phyloP scores from a whole-genome alignment of 805 yeast genomes.

The Candida vaughaniae region DNA sequence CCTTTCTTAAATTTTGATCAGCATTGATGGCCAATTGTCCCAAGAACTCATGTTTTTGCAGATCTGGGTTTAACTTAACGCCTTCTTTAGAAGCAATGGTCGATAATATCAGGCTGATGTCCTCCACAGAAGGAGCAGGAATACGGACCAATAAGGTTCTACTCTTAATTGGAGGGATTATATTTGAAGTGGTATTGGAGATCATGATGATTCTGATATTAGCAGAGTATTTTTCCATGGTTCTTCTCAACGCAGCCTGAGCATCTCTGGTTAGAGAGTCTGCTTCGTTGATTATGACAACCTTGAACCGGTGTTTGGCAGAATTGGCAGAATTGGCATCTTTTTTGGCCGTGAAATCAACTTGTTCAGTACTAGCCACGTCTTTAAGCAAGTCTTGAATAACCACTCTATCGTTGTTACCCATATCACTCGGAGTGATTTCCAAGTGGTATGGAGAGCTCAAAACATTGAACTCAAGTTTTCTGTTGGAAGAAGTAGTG shows the following conservation, averaged over 20 bases:
- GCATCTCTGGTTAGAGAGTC: constrained; percentile 89
- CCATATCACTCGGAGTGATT: constrained; percentile 96
- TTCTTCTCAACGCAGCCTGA: constrained; percentile 91
- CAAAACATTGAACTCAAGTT: constrained; percentile 89
- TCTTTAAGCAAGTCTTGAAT: constrained; percentile 93
- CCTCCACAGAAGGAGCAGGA: constrained; percentile 70
- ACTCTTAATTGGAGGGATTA: constrained; percentile 91
- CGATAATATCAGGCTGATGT: constrained; percentile 54
- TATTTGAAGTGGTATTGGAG: constrained; percentile 87
- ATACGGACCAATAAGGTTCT: constrained; percentile 87
- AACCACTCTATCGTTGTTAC: constrained; percentile 91
- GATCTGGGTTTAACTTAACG: constrained; percentile 37
- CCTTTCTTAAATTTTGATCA: constrained; percentile 73
- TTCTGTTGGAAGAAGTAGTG: constrained; percentile 68
- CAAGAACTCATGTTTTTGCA: constrained; percentile 36
- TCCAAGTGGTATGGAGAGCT: constrained; percentile 89
- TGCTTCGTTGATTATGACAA: constrained; percentile 88
- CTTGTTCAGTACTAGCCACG: constrained; percentile 92
- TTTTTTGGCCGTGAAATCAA: constrained; percentile 61
- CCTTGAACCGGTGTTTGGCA: constrained; percentile 60
- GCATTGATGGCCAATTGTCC: constrained; percentile 52
- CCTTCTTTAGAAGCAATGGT: constrained; percentile 59
- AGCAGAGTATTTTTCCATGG: constrained; percentile 92
- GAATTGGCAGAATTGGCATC: constrained; percentile 37
- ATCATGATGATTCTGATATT: constrained; percentile 82